These are phyloP conservation scores for Saccharomycopsis amapae DNA, from an alignment of 805 yeast species.

Conservation along the genomic window DNA sequence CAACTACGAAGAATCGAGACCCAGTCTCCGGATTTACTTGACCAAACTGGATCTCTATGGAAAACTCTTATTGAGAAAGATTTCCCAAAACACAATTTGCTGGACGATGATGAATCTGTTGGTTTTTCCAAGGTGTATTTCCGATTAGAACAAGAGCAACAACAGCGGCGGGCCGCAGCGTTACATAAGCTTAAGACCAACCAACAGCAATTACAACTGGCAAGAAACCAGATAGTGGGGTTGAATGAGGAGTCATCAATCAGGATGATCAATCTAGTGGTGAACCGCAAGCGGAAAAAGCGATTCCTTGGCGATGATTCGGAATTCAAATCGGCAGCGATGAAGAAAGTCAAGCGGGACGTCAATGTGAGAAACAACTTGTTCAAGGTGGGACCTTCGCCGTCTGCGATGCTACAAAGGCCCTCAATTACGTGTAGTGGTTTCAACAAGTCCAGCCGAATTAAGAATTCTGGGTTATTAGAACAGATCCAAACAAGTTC, in stretches of 20 bases:
- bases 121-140: slow-evolving; percentile 1
- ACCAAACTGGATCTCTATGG: slow-evolving; percentile 10
- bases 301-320: slow-evolving; percentile 2
- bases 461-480: no score
- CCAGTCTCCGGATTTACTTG: slow-evolving; percentile 7
- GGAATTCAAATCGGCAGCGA: slow-evolving; percentile 1
- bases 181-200: slow-evolving; percentile 16
- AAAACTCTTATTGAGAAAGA: slow-evolving; percentile 4
- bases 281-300: slow-evolving; percentile 3
- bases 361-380: slow-evolving; percentile 3
- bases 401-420: no score
- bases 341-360: slow-evolving; percentile 15
- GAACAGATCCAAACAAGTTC: no score
- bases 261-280: slow-evolving; percentile 7
- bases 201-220: slow-evolving; percentile 7
- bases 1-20: slow-evolving; percentile 14
- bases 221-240: slow-evolving; percentile 8
- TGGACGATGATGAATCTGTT: background rate
- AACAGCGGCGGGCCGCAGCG: slow-evolving; percentile 12
- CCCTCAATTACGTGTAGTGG: no score
- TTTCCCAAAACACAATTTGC: slow-evolving; percentile 11
- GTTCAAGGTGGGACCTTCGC: slow-evolving; percentile 4
- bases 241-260: slow-evolving; percentile 14
- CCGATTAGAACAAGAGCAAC: background rate
- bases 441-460: no score